Evolutionary conservation across 2,329 filamentous ascomycete genomes (phyloP), one percentile per base, ranked within the genome.

Genomic region (Didymella sp.): DNA sequence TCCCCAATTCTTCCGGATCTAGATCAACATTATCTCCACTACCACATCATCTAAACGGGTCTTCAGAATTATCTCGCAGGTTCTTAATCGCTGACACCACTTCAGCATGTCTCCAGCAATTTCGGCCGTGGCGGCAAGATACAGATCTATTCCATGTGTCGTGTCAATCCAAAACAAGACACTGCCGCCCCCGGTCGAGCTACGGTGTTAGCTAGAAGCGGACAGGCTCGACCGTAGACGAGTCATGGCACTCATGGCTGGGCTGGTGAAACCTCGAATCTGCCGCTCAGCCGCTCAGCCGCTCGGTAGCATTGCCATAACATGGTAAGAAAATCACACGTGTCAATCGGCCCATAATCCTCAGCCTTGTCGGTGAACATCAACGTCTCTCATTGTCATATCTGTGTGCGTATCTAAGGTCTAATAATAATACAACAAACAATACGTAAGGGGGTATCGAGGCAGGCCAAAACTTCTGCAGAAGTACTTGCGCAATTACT

Each of bases 391-490:
- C 49, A 52, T 52, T 51, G 15, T 48, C 44, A 41, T 52, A 2
- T 48, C 22, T 42, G 15, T 44, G 28, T 51, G 15, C 9, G 41
- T 38, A n/a, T 48, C 47, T 28, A 47, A 35, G 8, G 19, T 31
- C 22, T 15, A 30, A 1, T 44, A 33, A 25, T 38, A 31, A 52
- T 47, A 49, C 31, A 56, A 38, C 22, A 33, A 38, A 31, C 24
- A 31, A 11, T 55, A 40, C 24, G 46, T 25, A 35, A 31, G 24
- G 43, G 49, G 59, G 51, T 61, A 63, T 63, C 48, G 15, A 43
- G 45, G 31, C 25, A 28, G 31, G 38, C 38, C 19, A 50, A 35
- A 24, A 33, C 4, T 37, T 17, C 22, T 51, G 48, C 61, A 24
- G 37, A 40, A 24, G 56, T 13, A 43, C 15, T 12, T 38, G 30